These are phyloP conservation scores for Pelagophyceae sp. DNA, from an alignment of 352 stramenopile species.

Conservation along the genomic window DNA sequence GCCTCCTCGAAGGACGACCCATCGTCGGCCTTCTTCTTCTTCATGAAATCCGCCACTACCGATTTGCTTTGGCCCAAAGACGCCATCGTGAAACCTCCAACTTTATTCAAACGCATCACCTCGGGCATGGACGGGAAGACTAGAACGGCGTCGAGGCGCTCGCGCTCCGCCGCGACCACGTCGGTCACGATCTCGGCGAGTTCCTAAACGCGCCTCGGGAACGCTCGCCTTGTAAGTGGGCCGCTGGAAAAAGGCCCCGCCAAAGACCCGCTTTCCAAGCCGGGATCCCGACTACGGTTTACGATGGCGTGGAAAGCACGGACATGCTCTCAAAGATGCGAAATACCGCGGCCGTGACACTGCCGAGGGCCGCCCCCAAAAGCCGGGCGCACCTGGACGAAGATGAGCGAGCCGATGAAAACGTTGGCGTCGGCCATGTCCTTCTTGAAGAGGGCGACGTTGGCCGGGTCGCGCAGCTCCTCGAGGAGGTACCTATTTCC, in stretches of 20 bases:
- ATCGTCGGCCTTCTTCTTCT: constrained; percentile 73
- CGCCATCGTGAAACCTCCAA: constrained; percentile 71
- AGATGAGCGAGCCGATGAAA: constrained; percentile 73
- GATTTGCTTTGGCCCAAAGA: constrained; percentile 70
- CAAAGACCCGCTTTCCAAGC: too few relatives aligned
- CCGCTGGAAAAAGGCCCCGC: too few relatives aligned
- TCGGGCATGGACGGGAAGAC: constrained; percentile 73
- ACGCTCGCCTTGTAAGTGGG: too few relatives aligned
- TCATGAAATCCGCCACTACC: constrained; percentile 75
- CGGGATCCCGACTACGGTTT: too few relatives aligned
- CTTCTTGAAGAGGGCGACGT: constrained; percentile 62
- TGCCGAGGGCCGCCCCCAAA: too few relatives aligned
- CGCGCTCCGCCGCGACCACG: constrained; percentile 55
- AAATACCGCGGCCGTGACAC: too few relatives aligned
- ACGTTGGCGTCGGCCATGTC: constrained; percentile 67
- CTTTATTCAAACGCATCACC: constrained; percentile 75
- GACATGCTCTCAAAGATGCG: too few relatives aligned
- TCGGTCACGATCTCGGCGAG: constrained; percentile 68
- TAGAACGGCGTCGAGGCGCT: constrained; percentile 62
- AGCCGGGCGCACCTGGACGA: too few relatives aligned
- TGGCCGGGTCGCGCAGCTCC: constrained; percentile 59
- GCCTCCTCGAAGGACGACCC: constrained; percentile 71
- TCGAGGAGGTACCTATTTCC: constrained; percentile 64
- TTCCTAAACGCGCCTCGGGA: too few relatives aligned
- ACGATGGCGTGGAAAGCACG: too few relatives aligned